Evolutionary conservation across 345 rosid genomes (phyloP), one percentile per base, ranked within the genome.

Genomic region (Eucalyptus guilfoylei): DNA sequence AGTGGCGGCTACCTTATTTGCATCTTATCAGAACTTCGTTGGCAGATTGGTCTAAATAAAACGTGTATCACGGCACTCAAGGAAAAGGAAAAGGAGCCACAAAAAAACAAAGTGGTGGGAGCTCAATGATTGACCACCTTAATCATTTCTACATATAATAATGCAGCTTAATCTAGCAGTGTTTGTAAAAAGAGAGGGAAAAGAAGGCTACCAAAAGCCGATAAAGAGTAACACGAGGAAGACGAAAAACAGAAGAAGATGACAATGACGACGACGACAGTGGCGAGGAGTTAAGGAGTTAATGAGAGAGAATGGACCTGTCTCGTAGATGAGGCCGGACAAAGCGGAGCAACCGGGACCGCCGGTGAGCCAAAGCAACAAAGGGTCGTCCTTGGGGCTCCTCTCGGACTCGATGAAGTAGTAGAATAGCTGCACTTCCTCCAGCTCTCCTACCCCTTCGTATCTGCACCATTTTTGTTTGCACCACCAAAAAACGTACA

Each of bases 291-390:
- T 45, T 24, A 6, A 44, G 49, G 16, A 7, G 32, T 86, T 9
- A 34, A 16, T 8, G 67, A 87, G 30, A 1, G 48, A 62, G 19
- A 40, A 34, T 16, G 28, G 80, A 86, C 93, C 92, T 50, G 58
- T 87, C 69, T 92, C 89, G 80, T 69, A 91, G 24, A 89, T 47
- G 30, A 91, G 87, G 54, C 85, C 89, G 10, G 90, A 91, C 37
- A 92, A 88, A 7, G 14, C 32, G 50, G 92, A 92, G 81, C 92
- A 92, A 6, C 93, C 92, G 13, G 93, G 93, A 14, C 92, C 93
- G 14, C 92, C 93, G 9, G 89, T 85, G 76, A 92, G 80, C 93
- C 93, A 92, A 9, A 89, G 42, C 34, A 92, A 6, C 42, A 92
- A 69, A 86, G 91, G 92, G 26, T 91, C 92, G 28, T 76, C 86